phyloP scores from a whole-genome alignment of 495 filamentous ascomycete genomes.

The Aspergillus bertholletiae region DNA sequence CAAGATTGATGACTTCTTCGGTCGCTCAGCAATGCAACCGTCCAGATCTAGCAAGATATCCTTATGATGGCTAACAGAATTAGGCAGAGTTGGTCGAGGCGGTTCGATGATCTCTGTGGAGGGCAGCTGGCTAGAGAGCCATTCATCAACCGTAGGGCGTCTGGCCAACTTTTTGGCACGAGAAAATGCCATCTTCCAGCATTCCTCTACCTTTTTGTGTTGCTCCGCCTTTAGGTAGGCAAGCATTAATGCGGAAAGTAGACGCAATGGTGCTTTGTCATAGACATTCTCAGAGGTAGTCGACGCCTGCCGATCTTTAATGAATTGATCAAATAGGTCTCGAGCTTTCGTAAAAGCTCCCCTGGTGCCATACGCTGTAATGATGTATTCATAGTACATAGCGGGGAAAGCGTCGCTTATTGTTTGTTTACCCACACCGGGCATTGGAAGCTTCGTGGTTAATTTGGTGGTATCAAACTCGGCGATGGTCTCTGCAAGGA shows the following conservation, averaged over 20 bases:
- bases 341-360: constrained; percentile 51
- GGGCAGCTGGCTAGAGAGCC: constrained; percentile 10
- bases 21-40: neutral
- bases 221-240: constrained; percentile 52
- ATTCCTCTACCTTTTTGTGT: constrained; percentile 56
- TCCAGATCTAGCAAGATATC: constrained; percentile 1
- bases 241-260: constrained; percentile 65
- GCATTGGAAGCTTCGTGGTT: constrained; percentile 19
- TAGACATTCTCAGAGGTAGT: constrained; percentile 13
- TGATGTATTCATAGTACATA: constrained; percentile 55
- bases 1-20: constrained; percentile 31
- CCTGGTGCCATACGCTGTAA: constrained; percentile 57
- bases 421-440: constrained; percentile 11
- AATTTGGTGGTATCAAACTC: constrained; percentile 25
- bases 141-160: constrained; percentile 16
- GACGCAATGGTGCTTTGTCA: constrained; percentile 44
- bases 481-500: constrained; percentile 29
- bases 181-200: constrained; percentile 59
- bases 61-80: neutral
- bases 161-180: constrained; percentile 45
- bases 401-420: constrained; percentile 35
- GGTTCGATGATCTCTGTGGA: neutral
- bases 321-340: constrained; percentile 54
- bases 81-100: constrained; percentile 9
- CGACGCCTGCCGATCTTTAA: constrained; percentile 27